Percentiles rank a stretch among this genome's conserved stretches.
These are phyloP conservation scores for Coemansia sp. DNA, from an alignment of 192 early-diverging fungal genomes.

Conservation along the genomic window DNA sequence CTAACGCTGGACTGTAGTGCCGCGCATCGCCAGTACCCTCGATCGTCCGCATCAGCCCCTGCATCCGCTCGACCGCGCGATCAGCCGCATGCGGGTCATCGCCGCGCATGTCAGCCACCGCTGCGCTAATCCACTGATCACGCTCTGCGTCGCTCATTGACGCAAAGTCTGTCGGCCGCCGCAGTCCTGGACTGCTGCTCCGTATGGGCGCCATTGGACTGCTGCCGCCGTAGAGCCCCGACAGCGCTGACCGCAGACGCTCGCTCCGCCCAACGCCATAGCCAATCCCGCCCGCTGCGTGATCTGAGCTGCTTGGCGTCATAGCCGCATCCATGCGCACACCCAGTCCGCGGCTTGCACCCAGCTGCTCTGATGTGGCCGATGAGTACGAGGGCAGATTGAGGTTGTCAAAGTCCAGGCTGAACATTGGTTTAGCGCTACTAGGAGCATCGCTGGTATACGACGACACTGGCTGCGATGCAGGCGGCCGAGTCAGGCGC, in stretches of 20 bases:
- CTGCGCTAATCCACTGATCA: constrained; percentile 38
- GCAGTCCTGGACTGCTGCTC: neutral
- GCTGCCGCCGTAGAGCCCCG: neutral
- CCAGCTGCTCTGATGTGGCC: constrained; percentile 34
- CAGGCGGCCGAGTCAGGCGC: no score
- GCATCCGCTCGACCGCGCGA: constrained; percentile 37
- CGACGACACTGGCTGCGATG: neutral
- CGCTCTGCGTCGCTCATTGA: constrained; percentile 33
- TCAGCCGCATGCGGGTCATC: constrained; percentile 34
- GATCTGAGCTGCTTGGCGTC: constrained; percentile 7
- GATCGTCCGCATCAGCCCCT: constrained; percentile 13
- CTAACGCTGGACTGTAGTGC: constrained; percentile 17
- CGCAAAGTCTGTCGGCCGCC: constrained; percentile 25
- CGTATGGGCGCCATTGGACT: neutral
- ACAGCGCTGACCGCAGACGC: constrained; percentile 5
- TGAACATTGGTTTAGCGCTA: constrained; percentile 35
- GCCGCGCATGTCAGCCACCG: constrained; percentile 38
- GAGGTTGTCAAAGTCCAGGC: constrained; percentile 56
- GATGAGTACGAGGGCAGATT: constrained; percentile 51
- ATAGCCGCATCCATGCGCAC: neutral
- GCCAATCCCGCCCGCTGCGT: constrained; percentile 33
- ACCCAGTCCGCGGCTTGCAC: constrained; percentile 11
- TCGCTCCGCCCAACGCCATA: constrained; percentile 32
- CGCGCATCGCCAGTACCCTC: neutral
- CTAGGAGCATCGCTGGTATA: neutral